These are phyloP conservation scores for Licmophora abbreviata DNA, from an alignment of 108 stramenopile genomes.

Conservation along the genomic window DNA sequence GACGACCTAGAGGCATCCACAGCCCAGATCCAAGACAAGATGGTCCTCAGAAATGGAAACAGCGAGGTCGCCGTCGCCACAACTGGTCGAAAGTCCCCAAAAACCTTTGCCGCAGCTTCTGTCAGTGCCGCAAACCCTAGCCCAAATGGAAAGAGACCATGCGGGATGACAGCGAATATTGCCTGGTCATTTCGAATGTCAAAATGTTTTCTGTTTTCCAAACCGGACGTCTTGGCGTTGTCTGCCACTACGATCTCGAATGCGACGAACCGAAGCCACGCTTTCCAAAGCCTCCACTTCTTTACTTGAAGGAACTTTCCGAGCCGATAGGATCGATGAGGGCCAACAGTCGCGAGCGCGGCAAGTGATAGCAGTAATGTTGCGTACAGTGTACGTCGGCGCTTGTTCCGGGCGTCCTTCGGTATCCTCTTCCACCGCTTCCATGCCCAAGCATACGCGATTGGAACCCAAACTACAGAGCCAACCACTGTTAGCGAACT, in stretches of 20 bases:
- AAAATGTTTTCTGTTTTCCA: slow-evolving; percentile 19
- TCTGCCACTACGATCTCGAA: slow-evolving; percentile 58
- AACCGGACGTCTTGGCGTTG: slow-evolving; percentile 9
- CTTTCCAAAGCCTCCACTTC: slow-evolving; percentile 72
- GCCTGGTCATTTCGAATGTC: slow-evolving; percentile 38
- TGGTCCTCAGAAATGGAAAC: slow-evolving; percentile 66
- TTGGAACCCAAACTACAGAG: slow-evolving; percentile 40
- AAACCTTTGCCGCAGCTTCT: slow-evolving; percentile 33
- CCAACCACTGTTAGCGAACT: slow-evolving; percentile 35
- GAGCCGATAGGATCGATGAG: slow-evolving; percentile 47
- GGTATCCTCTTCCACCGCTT: slow-evolving; percentile 9
- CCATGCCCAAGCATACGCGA: slow-evolving; percentile 12
- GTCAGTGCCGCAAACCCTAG: slow-evolving; percentile 69
- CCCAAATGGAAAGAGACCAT: slow-evolving; percentile 91
- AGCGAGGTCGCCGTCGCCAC: slow-evolving; percentile 75
- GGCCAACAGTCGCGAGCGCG: slow-evolving; percentile 27
- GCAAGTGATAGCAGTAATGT: slow-evolving; percentile 13
- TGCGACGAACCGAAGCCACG: slow-evolving; percentile 70
- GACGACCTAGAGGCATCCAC: slow-evolving; percentile 63
- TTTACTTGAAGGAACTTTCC: slow-evolving; percentile 40
- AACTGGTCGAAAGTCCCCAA: slow-evolving; percentile 68
- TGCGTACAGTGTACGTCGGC: slow-evolving; percentile 23
- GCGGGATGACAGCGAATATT: slow-evolving; percentile 81
- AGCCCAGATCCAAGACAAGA: slow-evolving; percentile 53
- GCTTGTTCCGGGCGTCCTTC: slow-evolving; percentile 12